A percentile compares a stretch with the other conserved stretches of the same genome.
Conservation (phyloP, 768 basidiomycete species). For the Hericium alpestre region DNA sequence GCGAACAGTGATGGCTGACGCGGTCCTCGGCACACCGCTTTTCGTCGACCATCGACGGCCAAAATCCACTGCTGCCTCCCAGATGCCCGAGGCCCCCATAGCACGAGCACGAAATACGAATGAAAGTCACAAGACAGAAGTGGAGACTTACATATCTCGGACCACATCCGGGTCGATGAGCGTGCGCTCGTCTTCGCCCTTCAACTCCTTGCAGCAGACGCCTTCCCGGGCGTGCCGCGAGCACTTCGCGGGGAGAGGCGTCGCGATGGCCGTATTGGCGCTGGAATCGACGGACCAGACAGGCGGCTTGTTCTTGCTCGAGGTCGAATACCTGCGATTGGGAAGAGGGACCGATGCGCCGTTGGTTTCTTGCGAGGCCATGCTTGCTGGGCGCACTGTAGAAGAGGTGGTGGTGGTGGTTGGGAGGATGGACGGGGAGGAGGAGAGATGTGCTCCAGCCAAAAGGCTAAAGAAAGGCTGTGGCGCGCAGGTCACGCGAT, state of each 20-base stretch:
- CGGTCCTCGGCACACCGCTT: background rate
- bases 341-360: conserved; percentile 2
- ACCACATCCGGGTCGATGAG: conserved; percentile 82
- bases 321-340: background rate
- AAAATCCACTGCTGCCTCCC: background rate
- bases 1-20: background rate
- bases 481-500: too few species aligned
- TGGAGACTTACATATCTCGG: conserved; percentile 62
- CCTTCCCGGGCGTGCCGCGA: conserved; percentile 43
- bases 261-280: conserved; percentile 21
- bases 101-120: background rate
- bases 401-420: background rate
- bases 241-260: conserved; percentile 50
- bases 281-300: conserved; percentile 56
- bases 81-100: background rate
- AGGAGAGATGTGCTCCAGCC: background rate
- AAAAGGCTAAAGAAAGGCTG: background rate
- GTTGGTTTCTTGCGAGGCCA: background rate
- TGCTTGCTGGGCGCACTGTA: background rate
- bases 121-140: background rate
- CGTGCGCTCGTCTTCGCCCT: conserved; percentile 64
- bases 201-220: conserved; percentile 84
- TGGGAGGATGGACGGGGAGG: background rate
- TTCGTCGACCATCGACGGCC: background rate
- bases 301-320: conserved; percentile 30